Conservation (phyloP, 495 filamentous ascomycete genomes). For the Endocarpon pusillum region DNA sequence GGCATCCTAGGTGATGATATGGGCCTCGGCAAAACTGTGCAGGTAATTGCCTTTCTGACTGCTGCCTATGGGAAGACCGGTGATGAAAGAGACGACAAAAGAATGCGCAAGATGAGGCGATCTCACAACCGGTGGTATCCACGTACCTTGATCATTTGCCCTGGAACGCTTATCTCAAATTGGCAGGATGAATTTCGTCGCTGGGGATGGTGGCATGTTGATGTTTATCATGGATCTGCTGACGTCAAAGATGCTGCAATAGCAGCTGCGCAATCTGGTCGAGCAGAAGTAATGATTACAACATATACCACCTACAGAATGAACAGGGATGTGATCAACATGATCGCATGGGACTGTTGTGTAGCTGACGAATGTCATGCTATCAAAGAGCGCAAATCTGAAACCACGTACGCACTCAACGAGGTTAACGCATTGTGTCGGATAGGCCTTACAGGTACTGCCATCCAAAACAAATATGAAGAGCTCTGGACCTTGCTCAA, state of each 20-base stretch:
- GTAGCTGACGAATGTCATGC: slow-evolving; percentile 90
- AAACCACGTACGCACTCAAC: slow-evolving; percentile 76
- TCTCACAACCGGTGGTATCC: slow-evolving; percentile 57
- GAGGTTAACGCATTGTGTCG: slow-evolving; percentile 82
- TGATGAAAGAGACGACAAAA: slow-evolving; percentile 70
- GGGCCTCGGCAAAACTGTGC: slow-evolving; percentile 93
- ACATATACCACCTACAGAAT: slow-evolving; percentile 80
- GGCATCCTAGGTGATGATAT: slow-evolving; percentile 92
- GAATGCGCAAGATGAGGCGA: slow-evolving; percentile 79
- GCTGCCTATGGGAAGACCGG: slow-evolving; percentile 90
- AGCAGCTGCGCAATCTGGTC: slow-evolving; percentile 53
- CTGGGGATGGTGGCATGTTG: slow-evolving; percentile 94
- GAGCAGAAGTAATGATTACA: slow-evolving; percentile 79
- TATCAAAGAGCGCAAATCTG: slow-evolving; percentile 67
- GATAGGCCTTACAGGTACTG: slow-evolving; percentile 87
- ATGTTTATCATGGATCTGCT: slow-evolving; percentile 54
- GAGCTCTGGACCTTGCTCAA: slow-evolving; percentile 94
- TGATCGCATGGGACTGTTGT: slow-evolving; percentile 88
- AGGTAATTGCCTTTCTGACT: slow-evolving; percentile 87
- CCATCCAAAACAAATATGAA: slow-evolving; percentile 96
- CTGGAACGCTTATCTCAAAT: slow-evolving; percentile 73
- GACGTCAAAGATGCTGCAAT: slow-evolving; percentile 53
- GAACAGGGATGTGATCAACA: slow-evolving; percentile 58
- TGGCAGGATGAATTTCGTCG: slow-evolving; percentile 72
- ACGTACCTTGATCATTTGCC: slow-evolving; percentile 69